Conservation (phyloP, 768 basidiomycete genomes). For the Amanita jacksonii region DNA sequence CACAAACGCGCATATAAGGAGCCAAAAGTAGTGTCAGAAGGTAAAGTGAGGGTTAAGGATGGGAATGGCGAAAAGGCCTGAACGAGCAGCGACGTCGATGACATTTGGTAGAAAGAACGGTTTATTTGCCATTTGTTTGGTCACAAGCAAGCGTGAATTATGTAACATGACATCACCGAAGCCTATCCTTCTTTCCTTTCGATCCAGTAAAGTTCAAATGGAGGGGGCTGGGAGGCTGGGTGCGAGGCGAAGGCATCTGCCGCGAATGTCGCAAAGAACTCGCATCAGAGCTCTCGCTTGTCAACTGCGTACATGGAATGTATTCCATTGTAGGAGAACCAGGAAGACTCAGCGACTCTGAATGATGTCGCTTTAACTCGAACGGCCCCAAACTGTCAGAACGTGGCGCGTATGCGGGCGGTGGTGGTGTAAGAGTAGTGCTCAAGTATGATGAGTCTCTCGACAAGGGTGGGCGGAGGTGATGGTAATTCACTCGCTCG, state of each 20-base stretch:
- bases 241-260: no score
- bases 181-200: background rate
- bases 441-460: background rate
- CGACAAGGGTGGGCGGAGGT: background rate
- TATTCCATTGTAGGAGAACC: no score
- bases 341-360: background rate
- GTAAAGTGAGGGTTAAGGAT: slow-evolving; percentile 23
- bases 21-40: slow-evolving; percentile 19
- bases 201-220: no score
- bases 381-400: background rate
- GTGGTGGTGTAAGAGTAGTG: background rate
- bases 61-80: slow-evolving; percentile 31
- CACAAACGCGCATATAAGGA: slow-evolving; percentile 24
- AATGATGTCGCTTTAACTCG: background rate
- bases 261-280: no score
- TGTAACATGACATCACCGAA: background rate
- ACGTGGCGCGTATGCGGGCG: background rate
- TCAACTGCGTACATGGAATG: no score
- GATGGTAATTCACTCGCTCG: background rate
- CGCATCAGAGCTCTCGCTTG: no score
- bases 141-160: background rate
- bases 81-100: slow-evolving; percentile 26
- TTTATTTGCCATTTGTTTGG: slow-evolving; percentile 5
- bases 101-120: slow-evolving; percentile 5
- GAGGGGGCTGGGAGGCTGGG: no score